phyloP scores from a whole-genome alignment of 164 flowering plant species.

The Buxus sempervirens region DNA sequence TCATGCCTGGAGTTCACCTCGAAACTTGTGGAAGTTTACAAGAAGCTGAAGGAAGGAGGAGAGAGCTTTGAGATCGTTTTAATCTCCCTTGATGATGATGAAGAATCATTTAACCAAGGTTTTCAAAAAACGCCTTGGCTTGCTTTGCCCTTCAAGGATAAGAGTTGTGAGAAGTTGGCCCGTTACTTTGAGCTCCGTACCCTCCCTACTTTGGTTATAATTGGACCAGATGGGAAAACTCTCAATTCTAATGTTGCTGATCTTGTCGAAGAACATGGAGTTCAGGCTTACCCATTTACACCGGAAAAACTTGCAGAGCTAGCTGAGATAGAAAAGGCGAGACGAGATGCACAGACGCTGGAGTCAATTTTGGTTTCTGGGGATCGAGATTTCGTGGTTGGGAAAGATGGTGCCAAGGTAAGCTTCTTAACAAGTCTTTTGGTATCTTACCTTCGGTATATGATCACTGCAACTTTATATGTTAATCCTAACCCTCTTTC shows the following conservation, averaged over 20 bases:
- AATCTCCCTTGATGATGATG: conserved; percentile 16
- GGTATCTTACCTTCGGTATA: no score
- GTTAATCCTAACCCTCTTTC: background rate
- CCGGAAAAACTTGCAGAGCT: conserved; percentile 28
- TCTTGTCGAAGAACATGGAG: conserved; percentile 20
- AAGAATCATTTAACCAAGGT: conserved; percentile 12
- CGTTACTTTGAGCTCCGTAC: conserved; percentile 17
- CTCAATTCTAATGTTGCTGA: conserved; percentile 22
- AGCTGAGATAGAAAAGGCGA: conserved; percentile 27
- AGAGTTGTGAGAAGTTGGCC: conserved; percentile 6
- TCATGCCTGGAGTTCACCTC: conserved; percentile 18
- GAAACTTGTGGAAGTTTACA: conserved; percentile 19
- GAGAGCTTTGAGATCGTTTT: conserved; percentile 28
- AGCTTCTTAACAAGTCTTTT: background rate
- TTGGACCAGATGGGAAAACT: conserved; percentile 32
- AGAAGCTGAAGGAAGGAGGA: conserved; percentile 21
- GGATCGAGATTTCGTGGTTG: conserved; percentile 27
- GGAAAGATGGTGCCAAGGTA: conserved; percentile 33
- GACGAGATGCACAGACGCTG: conserved; percentile 26
- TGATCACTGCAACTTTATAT: background rate
- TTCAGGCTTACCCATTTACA: conserved; percentile 34
- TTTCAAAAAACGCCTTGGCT: conserved; percentile 24
- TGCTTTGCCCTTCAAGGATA: conserved; percentile 24
- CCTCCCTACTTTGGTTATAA: conserved; percentile 20
- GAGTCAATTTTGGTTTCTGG: conserved; percentile 34